Percentiles rank a stretch among this genome's conserved stretches.
Conservation (phyloP, 2,329 filamentous ascomycete genomes). For the Epichloe sylvatica region DNA sequence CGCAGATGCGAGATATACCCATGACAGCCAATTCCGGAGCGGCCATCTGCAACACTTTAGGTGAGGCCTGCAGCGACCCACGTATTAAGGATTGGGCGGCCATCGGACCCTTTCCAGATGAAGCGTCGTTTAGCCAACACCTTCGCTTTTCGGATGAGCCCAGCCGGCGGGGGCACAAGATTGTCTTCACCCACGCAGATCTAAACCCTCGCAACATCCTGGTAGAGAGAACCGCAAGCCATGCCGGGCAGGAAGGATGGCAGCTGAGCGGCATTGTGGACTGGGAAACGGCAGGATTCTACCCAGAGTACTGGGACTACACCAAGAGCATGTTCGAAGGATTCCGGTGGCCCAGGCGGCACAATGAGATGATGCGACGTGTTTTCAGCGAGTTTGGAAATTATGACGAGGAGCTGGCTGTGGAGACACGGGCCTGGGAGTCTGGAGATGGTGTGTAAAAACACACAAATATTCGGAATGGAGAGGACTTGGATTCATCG, state of each 20-base stretch:
- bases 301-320: conserved; percentile 10
- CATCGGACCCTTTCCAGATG: background rate
- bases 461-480: background rate
- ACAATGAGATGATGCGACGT: background rate
- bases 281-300: conserved; percentile 9
- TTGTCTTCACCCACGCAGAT: background rate
- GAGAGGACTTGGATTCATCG: too few species aligned
- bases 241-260: conserved; percentile 5
- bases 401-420: background rate
- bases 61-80: background rate
- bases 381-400: background rate
- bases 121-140: background rate
- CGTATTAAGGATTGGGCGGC: background rate
- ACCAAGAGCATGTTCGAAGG: conserved; percentile 4
- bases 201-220: background rate
- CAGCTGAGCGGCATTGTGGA: conserved; percentile 7
- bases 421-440: background rate
- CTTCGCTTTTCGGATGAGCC: background rate
- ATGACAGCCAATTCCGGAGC: too few species aligned
- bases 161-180: background rate
- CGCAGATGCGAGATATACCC: background rate
- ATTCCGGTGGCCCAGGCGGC: background rate
- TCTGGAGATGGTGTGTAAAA: background rate
- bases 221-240: background rate
- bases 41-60: background rate